A percentile compares a stretch with the other conserved stretches of the same genome.
These are phyloP conservation scores for Falciphora oryzae DNA, from an alignment of 2,329 filamentous ascomycete species.

Conservation along the genomic window DNA sequence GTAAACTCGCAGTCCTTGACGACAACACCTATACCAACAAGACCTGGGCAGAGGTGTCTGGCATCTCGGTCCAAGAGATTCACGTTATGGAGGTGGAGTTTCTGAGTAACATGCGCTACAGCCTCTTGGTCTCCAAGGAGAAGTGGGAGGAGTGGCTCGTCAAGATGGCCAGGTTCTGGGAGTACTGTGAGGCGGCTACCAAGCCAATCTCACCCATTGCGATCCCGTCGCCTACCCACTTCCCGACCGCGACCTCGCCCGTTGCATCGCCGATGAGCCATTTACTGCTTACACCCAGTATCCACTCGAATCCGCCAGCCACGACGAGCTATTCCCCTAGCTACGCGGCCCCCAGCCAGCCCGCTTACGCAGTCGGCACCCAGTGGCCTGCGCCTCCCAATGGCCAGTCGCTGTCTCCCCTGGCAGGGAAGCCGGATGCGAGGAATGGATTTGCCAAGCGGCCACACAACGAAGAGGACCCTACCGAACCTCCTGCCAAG, in stretches of 20 bases:
- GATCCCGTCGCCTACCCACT: constrained; percentile 31
- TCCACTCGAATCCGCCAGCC: constrained; percentile 28
- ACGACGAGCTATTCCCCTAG: constrained; percentile 35
- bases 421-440: constrained; percentile 40
- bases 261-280: constrained; percentile 42
- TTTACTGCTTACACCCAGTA: constrained; percentile 26
- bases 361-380: constrained; percentile 9
- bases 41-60: constrained; percentile 97
- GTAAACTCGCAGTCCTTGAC: constrained; percentile 63
- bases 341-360: constrained; percentile 22
- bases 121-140: constrained; percentile 75
- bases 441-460: constrained; percentile 41
- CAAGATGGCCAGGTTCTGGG: constrained; percentile 75
- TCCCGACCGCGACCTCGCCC: constrained; percentile 37
- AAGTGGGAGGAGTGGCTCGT: constrained; percentile 86
- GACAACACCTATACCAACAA: constrained; percentile 99
- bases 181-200: constrained; percentile 69
- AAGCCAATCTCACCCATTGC: constrained; percentile 35
- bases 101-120: constrained; percentile 96
- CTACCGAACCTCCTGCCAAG: constrained; percentile 50
- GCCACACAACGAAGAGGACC: constrained; percentile 41
- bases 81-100: constrained; percentile 99
- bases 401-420: constrained; percentile 40
- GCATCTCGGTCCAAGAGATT: constrained; percentile 88
- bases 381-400: constrained; percentile 20